These are phyloP conservation scores for Turnera subulata DNA, from an alignment of 345 rosid genomes.

Conservation along the genomic window DNA sequence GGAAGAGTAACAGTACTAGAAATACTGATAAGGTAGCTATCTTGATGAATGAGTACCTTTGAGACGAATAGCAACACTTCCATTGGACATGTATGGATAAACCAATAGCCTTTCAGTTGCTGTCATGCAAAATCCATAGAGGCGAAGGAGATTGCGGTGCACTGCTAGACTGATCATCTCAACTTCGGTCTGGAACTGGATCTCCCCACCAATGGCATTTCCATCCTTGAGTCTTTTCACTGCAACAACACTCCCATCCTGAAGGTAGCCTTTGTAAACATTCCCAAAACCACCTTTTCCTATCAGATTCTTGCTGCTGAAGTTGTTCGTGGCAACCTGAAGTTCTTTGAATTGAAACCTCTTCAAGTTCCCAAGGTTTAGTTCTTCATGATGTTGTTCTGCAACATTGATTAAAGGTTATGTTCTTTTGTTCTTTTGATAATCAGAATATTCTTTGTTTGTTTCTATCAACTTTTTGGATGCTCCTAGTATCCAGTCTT, in stretches of 20 bases:
- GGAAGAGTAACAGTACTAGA: neutral
- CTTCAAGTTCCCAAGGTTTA: constrained; percentile 76
- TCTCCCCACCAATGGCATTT: constrained; percentile 63
- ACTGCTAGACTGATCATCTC: constrained; percentile 97
- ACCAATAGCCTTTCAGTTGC: constrained; percentile 70
- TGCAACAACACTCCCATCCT: constrained; percentile 70
- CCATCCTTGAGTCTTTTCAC: constrained; percentile 79
- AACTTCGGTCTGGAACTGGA: constrained; percentile 88
- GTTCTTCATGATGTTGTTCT: constrained; percentile 65
- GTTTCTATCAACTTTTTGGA: too few relatives aligned
- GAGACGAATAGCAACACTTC: constrained; percentile 90
- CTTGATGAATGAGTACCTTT: constrained; percentile 43
- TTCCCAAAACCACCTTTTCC: constrained; percentile 96
- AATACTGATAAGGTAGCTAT: neutral
- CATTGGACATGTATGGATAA: constrained; percentile 97
- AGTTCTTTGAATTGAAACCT: constrained; percentile 89
- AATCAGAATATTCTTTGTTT: too few relatives aligned
- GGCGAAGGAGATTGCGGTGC: constrained; percentile 78
- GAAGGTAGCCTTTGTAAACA: constrained; percentile 82
- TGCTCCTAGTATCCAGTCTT: neutral
- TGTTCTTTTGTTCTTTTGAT: too few relatives aligned
- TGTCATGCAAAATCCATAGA: constrained; percentile 77
- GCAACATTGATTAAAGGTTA: constrained; percentile 15
- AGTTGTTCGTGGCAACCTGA: constrained; percentile 74
- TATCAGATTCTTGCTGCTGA: constrained; percentile 79